Conservation (phyloP, 1,284 basidiomycete genomes). For the Rhodotorula sp. region DNA sequence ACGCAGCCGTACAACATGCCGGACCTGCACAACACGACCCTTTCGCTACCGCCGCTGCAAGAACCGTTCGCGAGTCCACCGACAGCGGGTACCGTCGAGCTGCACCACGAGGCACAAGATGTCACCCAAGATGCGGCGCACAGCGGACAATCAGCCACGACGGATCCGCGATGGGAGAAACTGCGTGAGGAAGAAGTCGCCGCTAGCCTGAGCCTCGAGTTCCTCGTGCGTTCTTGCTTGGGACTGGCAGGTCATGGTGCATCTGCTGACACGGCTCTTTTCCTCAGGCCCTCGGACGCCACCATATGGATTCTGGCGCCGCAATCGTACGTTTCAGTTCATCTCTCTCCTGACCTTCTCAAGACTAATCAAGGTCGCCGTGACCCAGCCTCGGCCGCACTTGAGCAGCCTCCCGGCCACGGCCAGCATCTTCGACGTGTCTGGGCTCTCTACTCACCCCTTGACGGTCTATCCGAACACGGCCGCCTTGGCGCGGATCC, state of each 20-base stretch:
- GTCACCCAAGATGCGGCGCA: too few relatives aligned
- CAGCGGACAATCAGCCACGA: too few relatives aligned
- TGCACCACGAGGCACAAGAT: too few relatives aligned
- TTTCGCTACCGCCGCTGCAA: not conserved
- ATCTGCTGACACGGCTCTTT: too few relatives aligned
- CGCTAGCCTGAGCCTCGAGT: conserved; percentile 13
- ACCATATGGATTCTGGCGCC: not conserved
- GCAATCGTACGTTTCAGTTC: too few relatives aligned
- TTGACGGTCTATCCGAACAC: not conserved
- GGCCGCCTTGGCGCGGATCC: conserved; percentile 5
- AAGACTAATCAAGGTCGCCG: not conserved
- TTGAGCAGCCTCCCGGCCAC: not conserved
- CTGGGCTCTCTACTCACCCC: not conserved
- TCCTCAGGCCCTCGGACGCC: too few relatives aligned
- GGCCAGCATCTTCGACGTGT: not conserved
- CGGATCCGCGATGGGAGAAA: not conserved
- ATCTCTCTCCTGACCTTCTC: too few relatives aligned
- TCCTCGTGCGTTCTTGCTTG: conserved; percentile 6
- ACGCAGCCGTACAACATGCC: not conserved
- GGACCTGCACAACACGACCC: not conserved
- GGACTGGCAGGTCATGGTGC: too few relatives aligned
- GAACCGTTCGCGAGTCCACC: not conserved
- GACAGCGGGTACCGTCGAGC: not conserved
- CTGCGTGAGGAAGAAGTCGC: conserved; percentile 20
- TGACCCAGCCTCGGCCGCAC: not conserved